These are phyloP conservation scores for Phylloporus sp. DNA, from an alignment of 1,284 basidiomycete species.

Conservation along the genomic window DNA sequence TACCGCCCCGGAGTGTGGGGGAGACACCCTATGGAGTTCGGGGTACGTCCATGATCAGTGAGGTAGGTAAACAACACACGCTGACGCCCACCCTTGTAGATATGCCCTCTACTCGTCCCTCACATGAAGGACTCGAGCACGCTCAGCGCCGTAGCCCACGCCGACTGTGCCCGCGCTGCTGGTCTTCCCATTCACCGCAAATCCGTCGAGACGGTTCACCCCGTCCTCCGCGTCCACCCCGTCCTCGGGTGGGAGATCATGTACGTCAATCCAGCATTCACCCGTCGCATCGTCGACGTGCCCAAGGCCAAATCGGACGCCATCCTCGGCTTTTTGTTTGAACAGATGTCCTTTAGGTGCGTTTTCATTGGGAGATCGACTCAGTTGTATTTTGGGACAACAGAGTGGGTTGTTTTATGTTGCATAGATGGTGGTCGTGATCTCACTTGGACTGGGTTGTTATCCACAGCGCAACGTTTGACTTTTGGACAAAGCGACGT, in stretches of 20 bases:
- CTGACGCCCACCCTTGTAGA: constrained; percentile 40
- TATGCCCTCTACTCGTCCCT: constrained; percentile 77
- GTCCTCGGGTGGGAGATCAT: constrained; percentile 83
- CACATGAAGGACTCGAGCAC: constrained; percentile 70
- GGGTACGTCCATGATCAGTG: constrained; percentile 46
- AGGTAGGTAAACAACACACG: not conserved
- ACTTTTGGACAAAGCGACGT: constrained; percentile 77
- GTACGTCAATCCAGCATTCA: constrained; percentile 80
- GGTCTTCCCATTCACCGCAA: constrained; percentile 71
- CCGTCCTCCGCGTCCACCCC: constrained; percentile 79
- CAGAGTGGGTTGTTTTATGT: constrained; percentile 48
- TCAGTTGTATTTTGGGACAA: constrained; percentile 80
- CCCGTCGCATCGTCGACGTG: constrained; percentile 74
- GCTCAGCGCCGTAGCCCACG: constrained; percentile 72
- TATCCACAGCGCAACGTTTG: constrained; percentile 80
- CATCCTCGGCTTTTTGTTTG: constrained; percentile 75
- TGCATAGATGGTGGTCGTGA: not conserved
- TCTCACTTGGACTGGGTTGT: constrained; percentile 55
- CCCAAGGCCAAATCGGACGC: constrained; percentile 83
- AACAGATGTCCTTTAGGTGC: constrained; percentile 74
- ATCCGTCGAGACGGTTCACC: constrained; percentile 74
- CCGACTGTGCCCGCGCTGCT: constrained; percentile 69
- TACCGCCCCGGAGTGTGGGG: constrained; percentile 69
- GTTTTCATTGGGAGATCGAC: constrained; percentile 70
- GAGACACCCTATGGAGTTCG: constrained; percentile 77